Evolutionary conservation across 495 filamentous ascomycete species (phyloP), one percentile per base, ranked within the genome.

Genomic region (Penicillium maclennaniae): DNA sequence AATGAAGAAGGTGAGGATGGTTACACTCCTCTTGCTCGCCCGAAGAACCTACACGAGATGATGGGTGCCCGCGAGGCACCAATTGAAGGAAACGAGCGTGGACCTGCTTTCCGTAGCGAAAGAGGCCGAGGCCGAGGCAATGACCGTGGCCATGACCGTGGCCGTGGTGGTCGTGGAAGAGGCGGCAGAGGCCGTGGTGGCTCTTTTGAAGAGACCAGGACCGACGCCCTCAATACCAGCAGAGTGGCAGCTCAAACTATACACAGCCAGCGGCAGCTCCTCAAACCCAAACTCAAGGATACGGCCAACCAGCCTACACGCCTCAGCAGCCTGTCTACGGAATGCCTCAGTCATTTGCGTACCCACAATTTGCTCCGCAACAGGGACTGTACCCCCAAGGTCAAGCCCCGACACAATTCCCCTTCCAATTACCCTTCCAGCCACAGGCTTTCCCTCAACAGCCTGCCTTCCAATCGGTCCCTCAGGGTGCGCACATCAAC

Each of bases 11-110:
- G 55, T 14, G 73, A 77, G 47, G 77, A 78, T 51, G 75, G 74
- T 6, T 92, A 91, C 69, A 84, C 80, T 49, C 86, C 86, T 27
- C 73, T 92, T 36, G 61, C 83, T 28, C 76, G 88, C 23, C 88
- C 87, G 1, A 75, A 74, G 41, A 80, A 83, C 45, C 66, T 79
- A 4, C 77, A 82, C 34, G 78, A 79, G 55, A 76, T 81, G 62
- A 79, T 80, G 72, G 68, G 62, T 20, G 42, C 56, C 4, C 67
- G 69, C 21, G 70, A 78, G 42, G 59, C 75, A 3, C 79, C 78
- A 16, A 76, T 81, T 44, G 83, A 81, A 58, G 63, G 55, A 15
- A 67, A 58, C 31, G 63, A 64, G 21, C 65, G 62, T 49, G 54
- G 56, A 31, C 47, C 68, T 57, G 59, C 60, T 51, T 60, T 71